These are phyloP conservation scores for Physocladia obscura DNA, from an alignment of 192 early-diverging fungal species.

Conservation along the genomic window DNA sequence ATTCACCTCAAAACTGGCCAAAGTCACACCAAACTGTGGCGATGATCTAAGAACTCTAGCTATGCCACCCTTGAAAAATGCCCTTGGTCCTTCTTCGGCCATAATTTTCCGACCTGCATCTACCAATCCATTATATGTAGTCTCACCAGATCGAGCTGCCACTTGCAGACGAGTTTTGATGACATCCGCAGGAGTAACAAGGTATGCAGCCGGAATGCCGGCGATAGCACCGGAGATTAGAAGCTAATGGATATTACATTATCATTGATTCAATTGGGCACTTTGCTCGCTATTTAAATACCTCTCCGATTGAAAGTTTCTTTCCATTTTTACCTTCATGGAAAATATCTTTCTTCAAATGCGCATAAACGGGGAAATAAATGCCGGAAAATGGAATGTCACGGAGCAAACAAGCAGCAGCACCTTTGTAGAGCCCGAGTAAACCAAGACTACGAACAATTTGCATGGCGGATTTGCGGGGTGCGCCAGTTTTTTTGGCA, in stretches of 20 bases:
- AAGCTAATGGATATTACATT: constrained; percentile 51
- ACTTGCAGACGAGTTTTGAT: constrained; percentile 98
- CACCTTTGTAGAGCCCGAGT: constrained; percentile 92
- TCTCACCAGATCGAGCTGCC: constrained; percentile 84
- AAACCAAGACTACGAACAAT: constrained; percentile 90
- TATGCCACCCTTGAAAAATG: constrained; percentile 96
- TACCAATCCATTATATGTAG: constrained; percentile 77
- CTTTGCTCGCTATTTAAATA: no score
- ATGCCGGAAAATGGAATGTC: constrained; percentile 98
- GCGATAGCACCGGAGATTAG: constrained; percentile 88
- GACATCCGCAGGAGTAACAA: constrained; percentile 96
- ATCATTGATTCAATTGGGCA: background rate
- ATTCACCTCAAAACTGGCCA: constrained; percentile 79
- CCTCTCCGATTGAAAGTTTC: constrained; percentile 55
- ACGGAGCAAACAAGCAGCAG: constrained; percentile 86
- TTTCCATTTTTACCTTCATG: constrained; percentile 74
- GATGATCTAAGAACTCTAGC: constrained; percentile 89
- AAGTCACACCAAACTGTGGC: constrained; percentile 97
- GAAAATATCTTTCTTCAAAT: constrained; percentile 92
- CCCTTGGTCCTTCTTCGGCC: constrained; percentile 86
- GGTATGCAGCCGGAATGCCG: constrained; percentile 96
- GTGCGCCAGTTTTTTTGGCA: constrained; percentile 49
- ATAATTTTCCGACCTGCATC: constrained; percentile 88
- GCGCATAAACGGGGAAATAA: constrained; percentile 97
- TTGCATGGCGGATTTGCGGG: constrained; percentile 73